A percentile compares a stretch with the other conserved stretches of the same genome.
Evolutionary conservation across 305 asterid genomes (phyloP).

Genomic region (Galium porrigens): DNA sequence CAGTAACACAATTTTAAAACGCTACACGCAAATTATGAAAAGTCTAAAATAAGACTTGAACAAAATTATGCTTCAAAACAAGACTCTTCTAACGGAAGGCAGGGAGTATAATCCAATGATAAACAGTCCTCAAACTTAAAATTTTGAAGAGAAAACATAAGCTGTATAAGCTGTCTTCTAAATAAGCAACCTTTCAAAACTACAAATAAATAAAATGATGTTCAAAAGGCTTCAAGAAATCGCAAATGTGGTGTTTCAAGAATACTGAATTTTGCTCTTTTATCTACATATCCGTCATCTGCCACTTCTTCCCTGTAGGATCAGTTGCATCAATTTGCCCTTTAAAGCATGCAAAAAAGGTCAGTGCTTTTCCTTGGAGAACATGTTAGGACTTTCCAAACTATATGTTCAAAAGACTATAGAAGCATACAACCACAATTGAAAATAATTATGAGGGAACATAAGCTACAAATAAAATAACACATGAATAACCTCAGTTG

Average conservation of each 20-base stretch:
- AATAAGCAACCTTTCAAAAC: background rate
- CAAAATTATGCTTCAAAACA: too few relatives aligned
- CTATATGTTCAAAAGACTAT: background rate
- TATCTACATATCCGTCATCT: background rate
- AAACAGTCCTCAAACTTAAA: background rate
- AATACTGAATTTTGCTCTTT: background rate
- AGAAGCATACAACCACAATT: background rate
- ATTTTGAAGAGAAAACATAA: background rate
- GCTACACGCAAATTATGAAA: too few relatives aligned
- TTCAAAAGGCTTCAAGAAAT: conserved; percentile 2
- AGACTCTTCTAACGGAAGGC: too few relatives aligned
- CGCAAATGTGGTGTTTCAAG: background rate
- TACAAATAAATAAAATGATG: background rate
- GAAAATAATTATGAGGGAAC: background rate
- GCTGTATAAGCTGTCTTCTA: background rate
- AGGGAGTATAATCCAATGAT: background rate
- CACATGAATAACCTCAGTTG: background rate
- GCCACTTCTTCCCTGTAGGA: too few relatives aligned
- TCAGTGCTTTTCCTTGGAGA: background rate
- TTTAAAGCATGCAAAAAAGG: too few relatives aligned
- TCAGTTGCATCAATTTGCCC: too few relatives aligned
- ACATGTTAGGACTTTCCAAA: background rate
- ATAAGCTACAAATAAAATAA: background rate
- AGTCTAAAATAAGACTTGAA: too few relatives aligned
- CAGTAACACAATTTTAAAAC: background rate